These are phyloP conservation scores for Neostapfia colusana DNA, from an alignment of 176 grass and related monocot genomes.

Conservation along the genomic window DNA sequence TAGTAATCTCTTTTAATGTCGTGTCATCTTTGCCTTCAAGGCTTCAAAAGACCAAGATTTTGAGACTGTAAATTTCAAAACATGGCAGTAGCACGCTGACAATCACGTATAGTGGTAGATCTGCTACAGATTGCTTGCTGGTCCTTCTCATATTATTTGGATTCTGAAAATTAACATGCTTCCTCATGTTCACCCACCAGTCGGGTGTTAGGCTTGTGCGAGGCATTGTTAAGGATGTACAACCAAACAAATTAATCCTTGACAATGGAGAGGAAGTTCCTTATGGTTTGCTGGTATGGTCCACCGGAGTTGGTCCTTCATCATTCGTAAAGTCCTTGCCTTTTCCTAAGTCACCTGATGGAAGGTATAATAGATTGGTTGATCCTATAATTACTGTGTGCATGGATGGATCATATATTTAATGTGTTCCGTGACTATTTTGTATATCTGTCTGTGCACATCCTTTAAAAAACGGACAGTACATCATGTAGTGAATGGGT, in stretches of 20 bases:
- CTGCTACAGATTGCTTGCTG: not conserved
- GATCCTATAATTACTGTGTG: conserved; percentile 20
- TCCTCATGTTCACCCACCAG: conserved; percentile 44
- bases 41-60: not conserved
- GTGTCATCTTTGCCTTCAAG: conserved; percentile 15
- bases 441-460: not conserved
- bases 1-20: conserved; percentile 5
- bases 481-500: not conserved
- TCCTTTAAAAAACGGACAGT: not conserved
- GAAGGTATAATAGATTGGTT: conserved; percentile 66
- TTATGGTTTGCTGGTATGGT: conserved; percentile 95
- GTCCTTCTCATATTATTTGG: conserved; percentile 19
- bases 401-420: not conserved
- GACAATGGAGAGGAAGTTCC: conserved; percentile 84
- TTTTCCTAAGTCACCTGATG: conserved; percentile 80
- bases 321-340: conserved; percentile 64
- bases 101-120: not conserved
- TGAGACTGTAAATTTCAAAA: not conserved
- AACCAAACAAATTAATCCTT: conserved; percentile 73
- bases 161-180: conserved; percentile 7
- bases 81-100: conserved; percentile 13
- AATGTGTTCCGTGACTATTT: not conserved
- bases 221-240: conserved; percentile 89
- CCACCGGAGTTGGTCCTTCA: conserved; percentile 93
- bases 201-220: conserved; percentile 83